Conservation (phyloP, 805 yeast species). For the Jamesozyma hellenica region DNA sequence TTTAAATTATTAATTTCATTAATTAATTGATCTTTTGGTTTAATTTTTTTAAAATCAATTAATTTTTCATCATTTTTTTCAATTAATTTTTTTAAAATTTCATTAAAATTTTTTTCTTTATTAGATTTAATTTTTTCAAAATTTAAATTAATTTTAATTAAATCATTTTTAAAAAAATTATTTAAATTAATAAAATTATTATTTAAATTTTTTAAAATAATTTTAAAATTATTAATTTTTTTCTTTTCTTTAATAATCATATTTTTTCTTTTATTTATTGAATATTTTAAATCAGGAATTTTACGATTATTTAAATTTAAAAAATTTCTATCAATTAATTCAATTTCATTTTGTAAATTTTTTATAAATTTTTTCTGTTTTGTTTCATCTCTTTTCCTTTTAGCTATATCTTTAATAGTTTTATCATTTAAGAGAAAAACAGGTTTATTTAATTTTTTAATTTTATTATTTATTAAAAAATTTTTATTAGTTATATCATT, state of each 20-base stretch:
- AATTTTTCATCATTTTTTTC: constrained; percentile 13
- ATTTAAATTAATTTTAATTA: background rate
- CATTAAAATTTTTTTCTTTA: no score
- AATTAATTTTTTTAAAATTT: constrained; percentile 10
- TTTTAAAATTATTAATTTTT: constrained; percentile 8
- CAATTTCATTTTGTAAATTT: constrained; percentile 1
- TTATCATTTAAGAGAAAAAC: constrained; percentile 2
- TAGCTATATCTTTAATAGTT: constrained; percentile 4
- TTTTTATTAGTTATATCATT: constrained; percentile 7
- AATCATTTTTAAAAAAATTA: background rate
- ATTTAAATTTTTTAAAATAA: constrained; percentile 2
- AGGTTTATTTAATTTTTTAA: no score
- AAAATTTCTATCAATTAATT: constrained; percentile 4
- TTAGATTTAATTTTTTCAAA: constrained; percentile 13
- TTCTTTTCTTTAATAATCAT: constrained; percentile 15
- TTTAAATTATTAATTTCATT: constrained; percentile 2
- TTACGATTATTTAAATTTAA: constrained; percentile 6
- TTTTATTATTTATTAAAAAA: no score
- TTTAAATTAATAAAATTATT: constrained; percentile 14
- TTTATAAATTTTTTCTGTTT: background rate
- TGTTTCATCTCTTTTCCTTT: constrained; percentile 3
- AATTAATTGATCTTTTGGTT: constrained; percentile 17
- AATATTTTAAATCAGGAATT: constrained; percentile 23
- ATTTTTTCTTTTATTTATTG: constrained; percentile 17
- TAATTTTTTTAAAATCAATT: constrained; percentile 12